These are phyloP conservation scores for Eremothecium coryli DNA, from an alignment of 1,139 yeast species.

Conservation along the genomic window DNA sequence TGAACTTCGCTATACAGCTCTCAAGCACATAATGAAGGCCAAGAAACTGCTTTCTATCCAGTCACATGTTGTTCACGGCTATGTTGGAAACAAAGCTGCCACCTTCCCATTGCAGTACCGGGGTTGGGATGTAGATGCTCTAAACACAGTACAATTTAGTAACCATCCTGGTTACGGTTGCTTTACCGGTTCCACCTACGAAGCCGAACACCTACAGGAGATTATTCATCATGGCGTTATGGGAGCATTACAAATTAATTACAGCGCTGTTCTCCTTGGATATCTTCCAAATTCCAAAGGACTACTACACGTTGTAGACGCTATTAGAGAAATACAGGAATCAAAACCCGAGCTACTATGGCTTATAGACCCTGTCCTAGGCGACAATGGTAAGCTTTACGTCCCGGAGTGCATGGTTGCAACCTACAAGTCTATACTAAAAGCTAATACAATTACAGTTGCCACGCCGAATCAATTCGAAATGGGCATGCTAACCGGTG, in stretches of 20 bases:
- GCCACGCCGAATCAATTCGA: conserved; percentile 92
- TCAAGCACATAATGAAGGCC: conserved; percentile 7
- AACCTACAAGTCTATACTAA: conserved; percentile 50
- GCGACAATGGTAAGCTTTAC: conserved; percentile 79
- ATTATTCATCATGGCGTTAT: conserved; percentile 42
- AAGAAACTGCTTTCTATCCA: conserved; percentile 46
- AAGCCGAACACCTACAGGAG: conserved; percentile 35
- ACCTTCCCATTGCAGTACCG: conserved; percentile 67
- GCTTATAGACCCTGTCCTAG: conserved; percentile 88
- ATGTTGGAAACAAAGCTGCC: conserved; percentile 74
- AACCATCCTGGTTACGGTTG: conserved; percentile 77
- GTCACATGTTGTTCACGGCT: conserved; percentile 82
- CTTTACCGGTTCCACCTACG: conserved; percentile 38
- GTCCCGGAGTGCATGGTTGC: conserved; percentile 64
- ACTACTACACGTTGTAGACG: conserved; percentile 33
- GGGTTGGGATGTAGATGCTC: conserved; percentile 80
- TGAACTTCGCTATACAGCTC: too few relatives aligned
- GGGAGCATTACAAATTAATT: conserved; percentile 34
- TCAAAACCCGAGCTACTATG: conserved; percentile 33
- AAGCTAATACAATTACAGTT: conserved; percentile 46
- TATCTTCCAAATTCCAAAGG: conserved; percentile 55
- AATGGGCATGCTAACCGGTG: conserved; percentile 59
- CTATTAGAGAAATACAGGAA: conserved; percentile 14
- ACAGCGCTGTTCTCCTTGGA: conserved; percentile 62
- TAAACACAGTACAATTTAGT: conserved; percentile 72